Conservation (phyloP, 2,329 filamentous ascomycete species). For the Colletotrichum sp. region DNA sequence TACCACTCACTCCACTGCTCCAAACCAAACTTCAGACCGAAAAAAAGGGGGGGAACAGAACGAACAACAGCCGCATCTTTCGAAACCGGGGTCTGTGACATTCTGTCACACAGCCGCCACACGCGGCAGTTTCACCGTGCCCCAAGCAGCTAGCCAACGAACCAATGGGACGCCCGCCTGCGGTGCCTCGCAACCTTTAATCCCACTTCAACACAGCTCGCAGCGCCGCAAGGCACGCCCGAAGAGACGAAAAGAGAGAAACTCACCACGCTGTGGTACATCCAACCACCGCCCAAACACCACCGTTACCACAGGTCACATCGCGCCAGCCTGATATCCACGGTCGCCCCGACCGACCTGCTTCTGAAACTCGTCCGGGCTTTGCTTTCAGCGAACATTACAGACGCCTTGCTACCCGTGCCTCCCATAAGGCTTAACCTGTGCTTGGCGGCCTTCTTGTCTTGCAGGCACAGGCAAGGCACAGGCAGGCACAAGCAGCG, state of each 20-base stretch:
- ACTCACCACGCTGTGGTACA: not conserved
- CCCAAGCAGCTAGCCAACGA: not conserved
- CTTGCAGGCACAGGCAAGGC: not conserved
- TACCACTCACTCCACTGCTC: not conserved
- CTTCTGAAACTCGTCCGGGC: conserved; percentile 18
- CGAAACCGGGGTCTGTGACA: conserved; percentile 22
- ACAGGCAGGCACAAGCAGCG: not conserved
- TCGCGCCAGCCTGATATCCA: conserved; percentile 1
- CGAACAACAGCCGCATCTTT: not conserved
- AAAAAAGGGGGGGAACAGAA: not conserved
- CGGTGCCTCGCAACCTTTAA: not conserved
- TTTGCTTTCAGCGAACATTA: not conserved
- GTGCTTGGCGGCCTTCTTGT: not conserved
- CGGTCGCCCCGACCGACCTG: conserved; percentile 3
- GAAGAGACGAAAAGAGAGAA: not conserved
- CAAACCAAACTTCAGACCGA: not conserved
- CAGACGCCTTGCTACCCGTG: not conserved
- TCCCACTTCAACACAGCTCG: not conserved
- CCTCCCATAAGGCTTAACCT: not conserved
- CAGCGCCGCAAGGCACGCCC: not conserved
- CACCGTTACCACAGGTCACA: not conserved
- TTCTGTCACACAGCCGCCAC: conserved; percentile 20
- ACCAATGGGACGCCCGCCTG: not conserved
- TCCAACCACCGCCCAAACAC: not conserved
- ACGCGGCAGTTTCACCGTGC: conserved; percentile 18